Conservation (phyloP, 495 filamentous ascomycete genomes). For the Astrocystis sublimbata region DNA sequence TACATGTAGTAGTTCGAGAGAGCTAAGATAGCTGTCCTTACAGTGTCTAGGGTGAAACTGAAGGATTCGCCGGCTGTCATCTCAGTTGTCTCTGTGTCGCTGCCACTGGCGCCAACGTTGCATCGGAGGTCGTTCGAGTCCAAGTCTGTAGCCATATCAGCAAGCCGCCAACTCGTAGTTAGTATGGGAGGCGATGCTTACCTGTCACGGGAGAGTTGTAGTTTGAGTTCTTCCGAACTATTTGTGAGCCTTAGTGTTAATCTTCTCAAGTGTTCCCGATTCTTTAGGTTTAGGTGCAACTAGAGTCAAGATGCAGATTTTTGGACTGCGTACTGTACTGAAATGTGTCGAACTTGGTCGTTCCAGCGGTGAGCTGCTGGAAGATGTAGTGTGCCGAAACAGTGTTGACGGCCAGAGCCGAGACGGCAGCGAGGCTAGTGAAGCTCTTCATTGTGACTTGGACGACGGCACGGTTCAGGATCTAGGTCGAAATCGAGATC, state of each 20-base stretch:
- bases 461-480: neutral
- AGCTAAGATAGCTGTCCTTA: conserved; percentile 17
- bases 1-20: neutral
- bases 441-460: conserved; percentile 29
- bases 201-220: conserved; percentile 55
- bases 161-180: neutral
- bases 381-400: conserved; percentile 37
- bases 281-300: neutral
- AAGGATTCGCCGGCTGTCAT: conserved; percentile 46
- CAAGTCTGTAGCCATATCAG: conserved; percentile 32
- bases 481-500: conserved; percentile 6
- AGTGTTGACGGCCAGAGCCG: conserved; percentile 26
- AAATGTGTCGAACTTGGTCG: conserved; percentile 25
- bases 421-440: conserved; percentile 25
- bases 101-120: conserved; percentile 52
- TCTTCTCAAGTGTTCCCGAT: neutral
- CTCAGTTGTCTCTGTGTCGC: conserved; percentile 36
- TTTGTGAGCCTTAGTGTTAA: neutral
- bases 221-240: conserved; percentile 50
- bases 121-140: conserved; percentile 49
- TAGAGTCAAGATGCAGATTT: neutral
- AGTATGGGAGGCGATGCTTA: conserved; percentile 8
- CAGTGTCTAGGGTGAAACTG: conserved; percentile 42
- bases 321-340: conserved; percentile 30
- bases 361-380: conserved; percentile 27